phyloP scores from a whole-genome alignment of 768 basidiomycete genomes.

The Trametes elegans region DNA sequence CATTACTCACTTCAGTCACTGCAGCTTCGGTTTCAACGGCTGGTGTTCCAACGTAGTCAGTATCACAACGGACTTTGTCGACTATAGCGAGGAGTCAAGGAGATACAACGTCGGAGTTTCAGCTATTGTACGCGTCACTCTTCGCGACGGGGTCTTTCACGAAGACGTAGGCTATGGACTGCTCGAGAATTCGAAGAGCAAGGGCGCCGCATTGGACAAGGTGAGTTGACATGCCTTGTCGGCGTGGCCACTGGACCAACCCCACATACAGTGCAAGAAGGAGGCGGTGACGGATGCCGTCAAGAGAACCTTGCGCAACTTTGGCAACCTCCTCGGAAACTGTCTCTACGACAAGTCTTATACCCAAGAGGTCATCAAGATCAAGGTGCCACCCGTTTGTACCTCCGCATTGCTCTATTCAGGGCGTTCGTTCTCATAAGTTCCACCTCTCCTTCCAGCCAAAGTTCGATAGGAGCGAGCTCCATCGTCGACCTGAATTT shows the following conservation, averaged over 20 bases:
- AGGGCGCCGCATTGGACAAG: conserved; percentile 88
- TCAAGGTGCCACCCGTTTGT: conserved; percentile 75
- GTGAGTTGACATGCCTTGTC: conserved; percentile 40
- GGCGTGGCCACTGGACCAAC: not conserved
- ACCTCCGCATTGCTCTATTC: conserved; percentile 30
- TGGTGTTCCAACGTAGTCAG: conserved; percentile 83
- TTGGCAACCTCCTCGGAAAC: conserved; percentile 93
- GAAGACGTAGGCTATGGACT: conserved; percentile 94
- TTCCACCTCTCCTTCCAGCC: conserved; percentile 35
- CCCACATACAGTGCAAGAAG: conserved; percentile 82
- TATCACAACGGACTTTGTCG: conserved; percentile 76
- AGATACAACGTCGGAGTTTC: conserved; percentile 75
- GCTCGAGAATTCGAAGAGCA: conserved; percentile 81
- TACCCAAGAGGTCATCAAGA: conserved; percentile 78
- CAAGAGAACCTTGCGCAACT: conserved; percentile 87
- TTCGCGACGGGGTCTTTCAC: conserved; percentile 85
- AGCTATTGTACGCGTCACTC: conserved; percentile 82
- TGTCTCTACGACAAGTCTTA: conserved; percentile 97
- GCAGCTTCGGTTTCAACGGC: conserved; percentile 88
- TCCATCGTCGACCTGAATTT: conserved; percentile 73
- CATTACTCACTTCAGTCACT: not conserved
- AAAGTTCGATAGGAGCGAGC: conserved; percentile 64
- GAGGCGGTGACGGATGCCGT: conserved; percentile 95
- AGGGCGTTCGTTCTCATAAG: not conserved
- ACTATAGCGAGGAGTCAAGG: conserved; percentile 64